A percentile compares a stretch with the other conserved stretches of the same genome.
These are phyloP conservation scores for Elongisporangium undulatum DNA, from an alignment of 352 stramenopile genomes.

Conservation along the genomic window DNA sequence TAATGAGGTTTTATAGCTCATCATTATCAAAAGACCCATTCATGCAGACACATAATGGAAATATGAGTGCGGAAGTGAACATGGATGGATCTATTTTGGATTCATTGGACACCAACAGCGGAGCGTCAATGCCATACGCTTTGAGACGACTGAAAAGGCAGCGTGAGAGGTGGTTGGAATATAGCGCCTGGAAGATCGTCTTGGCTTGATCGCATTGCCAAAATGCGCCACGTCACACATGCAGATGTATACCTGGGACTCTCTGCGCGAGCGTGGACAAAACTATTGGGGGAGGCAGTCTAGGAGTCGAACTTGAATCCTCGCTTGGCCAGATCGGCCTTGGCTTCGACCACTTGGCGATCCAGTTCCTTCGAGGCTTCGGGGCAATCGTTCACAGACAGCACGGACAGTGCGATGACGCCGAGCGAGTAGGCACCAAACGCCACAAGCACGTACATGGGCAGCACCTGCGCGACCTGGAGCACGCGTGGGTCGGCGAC, in stretches of 20 bases:
- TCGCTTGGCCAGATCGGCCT: constrained; percentile 52
- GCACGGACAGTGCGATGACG: constrained; percentile 61
- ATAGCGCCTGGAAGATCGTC: neutral
- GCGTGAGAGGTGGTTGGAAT: neutral
- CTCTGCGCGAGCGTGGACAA: neutral
- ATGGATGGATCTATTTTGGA: neutral
- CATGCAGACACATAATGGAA: too few species aligned
- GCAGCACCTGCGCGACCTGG: constrained; percentile 50
- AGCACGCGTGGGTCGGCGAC: constrained; percentile 32
- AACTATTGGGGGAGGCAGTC: neutral
- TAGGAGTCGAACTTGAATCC: constrained; percentile 38
- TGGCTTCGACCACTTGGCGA: constrained; percentile 56
- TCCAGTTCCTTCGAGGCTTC: constrained; percentile 68
- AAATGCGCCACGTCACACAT: neutral
- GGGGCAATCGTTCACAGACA: constrained; percentile 64
- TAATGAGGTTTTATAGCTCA: neutral
- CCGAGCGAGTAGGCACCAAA: constrained; percentile 74
- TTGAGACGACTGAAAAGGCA: neutral
- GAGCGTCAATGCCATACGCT: neutral
- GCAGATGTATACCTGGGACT: neutral
- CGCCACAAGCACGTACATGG: constrained; percentile 63
- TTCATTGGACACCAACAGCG: neutral
- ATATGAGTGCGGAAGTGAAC: neutral
- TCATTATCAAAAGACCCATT: neutral
- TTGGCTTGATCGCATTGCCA: neutral